Percentiles rank a stretch among this genome's conserved stretches.
Conservation (phyloP, 352 stramenopile species). For the Ophiocytium majus region DNA sequence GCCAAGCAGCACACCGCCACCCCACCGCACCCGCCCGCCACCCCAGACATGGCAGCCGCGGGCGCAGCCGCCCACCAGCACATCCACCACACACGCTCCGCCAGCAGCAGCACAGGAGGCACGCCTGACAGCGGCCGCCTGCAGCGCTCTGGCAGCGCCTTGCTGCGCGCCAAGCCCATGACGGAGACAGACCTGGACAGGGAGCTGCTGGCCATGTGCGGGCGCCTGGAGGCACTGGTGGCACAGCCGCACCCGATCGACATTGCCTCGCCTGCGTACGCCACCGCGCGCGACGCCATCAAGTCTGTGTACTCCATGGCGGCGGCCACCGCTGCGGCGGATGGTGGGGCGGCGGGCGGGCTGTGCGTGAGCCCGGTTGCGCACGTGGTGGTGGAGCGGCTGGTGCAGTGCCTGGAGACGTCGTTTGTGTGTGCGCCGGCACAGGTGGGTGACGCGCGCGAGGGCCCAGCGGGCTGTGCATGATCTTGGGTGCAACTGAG, state of each 20-base stretch:
- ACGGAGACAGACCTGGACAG: background rate
- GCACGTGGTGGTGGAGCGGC: background rate
- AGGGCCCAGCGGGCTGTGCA: too few species aligned
- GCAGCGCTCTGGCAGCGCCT: background rate
- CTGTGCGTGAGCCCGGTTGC: background rate
- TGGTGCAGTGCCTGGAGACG: background rate
- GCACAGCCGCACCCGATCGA: background rate
- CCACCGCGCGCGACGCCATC: background rate
- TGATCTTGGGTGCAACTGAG: too few species aligned
- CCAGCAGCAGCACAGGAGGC: background rate
- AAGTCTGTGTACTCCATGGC: background rate
- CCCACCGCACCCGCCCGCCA: background rate
- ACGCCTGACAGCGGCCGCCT: background rate
- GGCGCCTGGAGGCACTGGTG: background rate
- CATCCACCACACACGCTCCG: too few species aligned
- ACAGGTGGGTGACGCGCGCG: too few species aligned
- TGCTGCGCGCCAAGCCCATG: slow-evolving; percentile 8
- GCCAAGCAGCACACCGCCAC: background rate
- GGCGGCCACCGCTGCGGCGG: background rate
- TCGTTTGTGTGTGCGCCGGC: background rate
- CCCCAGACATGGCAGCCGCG: too few species aligned
- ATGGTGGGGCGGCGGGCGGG: too few species aligned
- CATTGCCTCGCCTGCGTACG: background rate
- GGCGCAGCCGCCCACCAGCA: too few species aligned
- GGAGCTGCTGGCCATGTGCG: slow-evolving; percentile 1